Conservation (phyloP, 805 yeast species). For the Candida hungchunana region DNA sequence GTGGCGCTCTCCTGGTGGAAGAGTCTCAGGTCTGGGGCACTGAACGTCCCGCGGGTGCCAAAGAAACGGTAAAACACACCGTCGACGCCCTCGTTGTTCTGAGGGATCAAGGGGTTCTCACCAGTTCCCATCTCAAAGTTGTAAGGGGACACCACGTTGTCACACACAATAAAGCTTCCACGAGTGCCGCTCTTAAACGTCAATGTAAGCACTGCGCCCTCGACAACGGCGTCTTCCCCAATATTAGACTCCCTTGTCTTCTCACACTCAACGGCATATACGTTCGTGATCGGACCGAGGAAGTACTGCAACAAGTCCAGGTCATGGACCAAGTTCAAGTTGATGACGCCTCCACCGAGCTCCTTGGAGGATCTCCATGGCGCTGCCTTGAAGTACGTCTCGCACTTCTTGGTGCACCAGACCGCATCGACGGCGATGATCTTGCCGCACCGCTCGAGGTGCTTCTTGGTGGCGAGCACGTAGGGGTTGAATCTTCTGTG, state of each 20-base stretch:
- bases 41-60: slow-evolving; percentile 17
- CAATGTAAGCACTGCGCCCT: slow-evolving; percentile 19
- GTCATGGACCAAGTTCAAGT: slow-evolving; percentile 20
- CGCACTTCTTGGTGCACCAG: slow-evolving; percentile 20
- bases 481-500: slow-evolving; percentile 23
- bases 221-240: slow-evolving; percentile 18
- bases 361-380: slow-evolving; percentile 16
- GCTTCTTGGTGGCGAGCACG: slow-evolving; percentile 18
- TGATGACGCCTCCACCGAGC: slow-evolving; percentile 20
- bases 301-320: slow-evolving; percentile 19
- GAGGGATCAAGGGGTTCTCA: slow-evolving; percentile 20
- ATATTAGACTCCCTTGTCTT: slow-evolving; percentile 11
- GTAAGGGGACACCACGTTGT: slow-evolving; percentile 19
- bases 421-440: slow-evolving; percentile 20
- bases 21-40: slow-evolving; percentile 17
- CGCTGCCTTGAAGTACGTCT: slow-evolving; percentile 16
- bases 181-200: slow-evolving; percentile 15
- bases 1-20: slow-evolving; percentile 15
- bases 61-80: slow-evolving; percentile 20
- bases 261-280: slow-evolving; percentile 15
- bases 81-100: slow-evolving; percentile 12
- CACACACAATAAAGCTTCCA: slow-evolving; percentile 19
- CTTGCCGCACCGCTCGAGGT: slow-evolving; percentile 13
- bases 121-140: slow-evolving; percentile 24
- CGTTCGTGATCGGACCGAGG: slow-evolving; percentile 16